Evolutionary conservation across 1,284 basidiomycete genomes (phyloP), one percentile per base, ranked within the genome.

Genomic region (Lentinus polychrous): DNA sequence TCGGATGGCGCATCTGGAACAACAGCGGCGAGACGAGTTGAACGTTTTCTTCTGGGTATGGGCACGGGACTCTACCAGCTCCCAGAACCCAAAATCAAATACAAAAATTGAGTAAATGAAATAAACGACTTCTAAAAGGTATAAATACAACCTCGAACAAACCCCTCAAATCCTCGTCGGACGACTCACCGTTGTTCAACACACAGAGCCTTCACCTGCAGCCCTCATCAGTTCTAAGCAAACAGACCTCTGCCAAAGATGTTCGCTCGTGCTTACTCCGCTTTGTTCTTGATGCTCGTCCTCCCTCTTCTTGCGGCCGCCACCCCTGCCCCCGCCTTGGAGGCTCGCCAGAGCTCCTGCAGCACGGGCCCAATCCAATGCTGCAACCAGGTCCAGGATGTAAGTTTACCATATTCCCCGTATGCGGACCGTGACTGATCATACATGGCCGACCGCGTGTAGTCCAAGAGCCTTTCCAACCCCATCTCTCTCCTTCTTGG

Each of bases 361-460:
- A 45, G 35, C 48, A 46, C 49, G 6, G 49, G 42, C 27, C 11
- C 46, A 17, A n/a, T 44, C 14, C 49, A 51, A 31, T 51, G 50
- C 49, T 53, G 50, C 47, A 34, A 38, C 23, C n/a, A 23, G 12
- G n/a, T n/a, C 27, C 14, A 38, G 18, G 22, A 4, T 18, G 46
- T 48, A 33, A 14, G 46, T 34, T 12, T 17, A 20, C 24, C 24
- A 38, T 22, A 14, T 22, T 43, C 18, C 24, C 8, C 41, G 18
- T 7, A 11, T 20, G 11, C 10, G 14, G 10, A 15, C 27, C 23
- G 41, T 6, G n/a, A 17, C 22, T 12, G 24, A 12, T 20, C 22
- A 10, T 24, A 15, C n/a, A n/a, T n/a, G n/a, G n/a, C n/a, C n/a
- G n/a, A n/a, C n/a, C n/a, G n/a, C n/a, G n/a, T n/a, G n/a, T n/a